Conservation (phyloP, 345 rosid genomes). For the Arabis alpina region DNA sequence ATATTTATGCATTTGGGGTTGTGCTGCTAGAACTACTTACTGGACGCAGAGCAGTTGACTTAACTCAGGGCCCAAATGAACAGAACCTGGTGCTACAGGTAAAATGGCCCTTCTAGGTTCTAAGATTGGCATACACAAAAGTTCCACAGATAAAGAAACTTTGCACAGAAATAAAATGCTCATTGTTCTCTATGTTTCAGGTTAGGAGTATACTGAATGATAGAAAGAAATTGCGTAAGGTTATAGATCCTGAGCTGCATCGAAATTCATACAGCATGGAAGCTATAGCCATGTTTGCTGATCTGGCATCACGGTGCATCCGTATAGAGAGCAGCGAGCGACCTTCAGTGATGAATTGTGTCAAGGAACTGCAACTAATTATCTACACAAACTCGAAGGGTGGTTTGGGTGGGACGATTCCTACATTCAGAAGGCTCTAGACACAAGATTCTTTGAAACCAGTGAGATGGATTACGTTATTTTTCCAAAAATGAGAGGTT, state of each 20-base stretch:
- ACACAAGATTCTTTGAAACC: conserved; percentile 33
- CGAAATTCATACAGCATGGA: conserved; percentile 77
- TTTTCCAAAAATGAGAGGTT: conserved; percentile 32
- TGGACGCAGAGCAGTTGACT: conserved; percentile 92
- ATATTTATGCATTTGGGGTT: conserved; percentile 96
- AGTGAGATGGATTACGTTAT: conserved; percentile 26
- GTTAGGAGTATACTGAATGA: conserved; percentile 80
- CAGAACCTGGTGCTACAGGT: conserved; percentile 98
- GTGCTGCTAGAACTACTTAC: conserved; percentile 94
- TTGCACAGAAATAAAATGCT: conserved; percentile 24
- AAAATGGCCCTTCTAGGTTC: conserved; percentile 24
- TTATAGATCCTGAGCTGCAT: conserved; percentile 80
- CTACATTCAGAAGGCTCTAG: conserved; percentile 62
- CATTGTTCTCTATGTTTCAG: conserved; percentile 51
- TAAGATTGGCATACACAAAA: conserved; percentile 6
- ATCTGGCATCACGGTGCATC: conserved; percentile 92
- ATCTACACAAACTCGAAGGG: conserved; percentile 73
- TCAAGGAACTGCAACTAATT: conserved; percentile 79
- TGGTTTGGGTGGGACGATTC: conserved; percentile 57
- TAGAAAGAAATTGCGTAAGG: conserved; percentile 74
- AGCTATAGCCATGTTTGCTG: conserved; percentile 86
- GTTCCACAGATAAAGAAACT: not conserved
- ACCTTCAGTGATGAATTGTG: conserved; percentile 81
- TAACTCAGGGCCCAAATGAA: conserved; percentile 81
- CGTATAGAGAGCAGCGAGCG: conserved; percentile 84